Percentiles rank a stretch among this genome's conserved stretches.
These are phyloP conservation scores for Fusarium temperatum DNA, from an alignment of 2,329 filamentous ascomycete genomes.

Conservation along the genomic window DNA sequence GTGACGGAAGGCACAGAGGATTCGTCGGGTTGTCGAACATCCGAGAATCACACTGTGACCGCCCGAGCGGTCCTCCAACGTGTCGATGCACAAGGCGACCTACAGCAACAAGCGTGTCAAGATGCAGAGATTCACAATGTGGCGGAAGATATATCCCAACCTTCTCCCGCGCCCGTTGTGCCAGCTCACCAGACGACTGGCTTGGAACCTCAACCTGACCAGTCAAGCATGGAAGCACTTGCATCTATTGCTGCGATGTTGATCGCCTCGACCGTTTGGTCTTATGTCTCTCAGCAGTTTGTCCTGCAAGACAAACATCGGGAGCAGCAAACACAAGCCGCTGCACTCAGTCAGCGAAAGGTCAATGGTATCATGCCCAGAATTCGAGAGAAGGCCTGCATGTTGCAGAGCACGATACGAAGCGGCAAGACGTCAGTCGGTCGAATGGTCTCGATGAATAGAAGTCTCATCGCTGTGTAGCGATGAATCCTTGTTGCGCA, in stretches of 20 bases:
- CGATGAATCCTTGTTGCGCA: neutral
- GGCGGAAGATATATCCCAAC: conserved; percentile 8
- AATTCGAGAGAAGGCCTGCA: neutral
- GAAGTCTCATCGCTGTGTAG: conserved; percentile 30
- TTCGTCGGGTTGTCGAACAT: neutral
- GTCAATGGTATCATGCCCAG: neutral
- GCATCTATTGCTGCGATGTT: conserved; percentile 9
- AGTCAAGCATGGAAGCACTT: neutral
- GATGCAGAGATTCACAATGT: conserved; percentile 24
- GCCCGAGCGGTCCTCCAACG: neutral
- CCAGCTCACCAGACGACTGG: neutral
- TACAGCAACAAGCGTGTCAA: conserved; percentile 2
- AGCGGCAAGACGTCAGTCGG: conserved; percentile 6
- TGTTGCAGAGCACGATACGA: neutral
- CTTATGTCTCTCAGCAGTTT: neutral
- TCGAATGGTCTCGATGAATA: conserved; percentile 12
- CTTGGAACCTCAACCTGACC: neutral
- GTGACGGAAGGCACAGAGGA: neutral
- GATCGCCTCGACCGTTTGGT: conserved; percentile 19
- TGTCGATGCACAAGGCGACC: neutral
- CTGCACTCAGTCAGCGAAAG: neutral
- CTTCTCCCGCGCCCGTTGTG: neutral
- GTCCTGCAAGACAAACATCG: neutral
- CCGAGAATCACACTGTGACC: neutral
- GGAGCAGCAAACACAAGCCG: neutral